These are phyloP conservation scores for Kazachstania taianensis DNA, from an alignment of 805 yeast species.

Conservation along the genomic window DNA sequence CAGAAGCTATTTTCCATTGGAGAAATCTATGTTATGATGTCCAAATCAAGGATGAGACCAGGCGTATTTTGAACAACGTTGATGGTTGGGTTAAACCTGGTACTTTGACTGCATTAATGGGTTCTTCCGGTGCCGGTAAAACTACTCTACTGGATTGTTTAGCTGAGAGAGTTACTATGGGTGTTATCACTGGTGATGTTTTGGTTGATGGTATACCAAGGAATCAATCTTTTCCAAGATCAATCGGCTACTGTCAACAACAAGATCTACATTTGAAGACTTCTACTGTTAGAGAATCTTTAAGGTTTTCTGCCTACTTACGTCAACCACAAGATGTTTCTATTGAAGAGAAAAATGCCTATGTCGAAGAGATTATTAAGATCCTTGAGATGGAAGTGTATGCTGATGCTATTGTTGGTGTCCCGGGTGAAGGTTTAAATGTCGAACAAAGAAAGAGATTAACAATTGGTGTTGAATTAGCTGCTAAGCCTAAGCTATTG, in stretches of 20 bases:
- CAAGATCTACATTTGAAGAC: constrained; percentile 61
- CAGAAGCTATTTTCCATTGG: constrained; percentile 63
- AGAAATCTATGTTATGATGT: constrained; percentile 63
- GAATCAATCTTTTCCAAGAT: constrained; percentile 50
- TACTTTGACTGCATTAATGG: constrained; percentile 69
- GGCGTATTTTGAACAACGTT: constrained; percentile 53
- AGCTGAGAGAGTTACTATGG: constrained; percentile 60
- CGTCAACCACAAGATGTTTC: constrained; percentile 52
- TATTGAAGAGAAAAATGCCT: constrained; percentile 46
- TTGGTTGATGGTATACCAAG: constrained; percentile 54
- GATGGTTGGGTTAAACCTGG: constrained; percentile 84
- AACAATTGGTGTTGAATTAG: constrained; percentile 58
- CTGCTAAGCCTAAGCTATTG: constrained; percentile 52
- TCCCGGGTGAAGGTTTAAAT: constrained; percentile 59
- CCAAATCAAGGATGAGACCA: constrained; percentile 47
- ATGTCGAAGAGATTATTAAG: constrained; percentile 55
- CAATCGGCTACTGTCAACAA: constrained; percentile 69
- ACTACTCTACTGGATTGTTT: constrained; percentile 63
- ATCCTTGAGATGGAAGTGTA: constrained; percentile 54
- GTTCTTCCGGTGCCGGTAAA: constrained; percentile 76
- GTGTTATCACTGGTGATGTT: constrained; percentile 60
- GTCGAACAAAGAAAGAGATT: constrained; percentile 55
- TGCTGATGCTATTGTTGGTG: constrained; percentile 68
- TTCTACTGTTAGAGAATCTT: constrained; percentile 64
- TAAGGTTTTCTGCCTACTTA: constrained; percentile 54